phyloP scores from a whole-genome alignment of 2,329 filamentous ascomycete genomes.

The Aspergillus neoniger region DNA sequence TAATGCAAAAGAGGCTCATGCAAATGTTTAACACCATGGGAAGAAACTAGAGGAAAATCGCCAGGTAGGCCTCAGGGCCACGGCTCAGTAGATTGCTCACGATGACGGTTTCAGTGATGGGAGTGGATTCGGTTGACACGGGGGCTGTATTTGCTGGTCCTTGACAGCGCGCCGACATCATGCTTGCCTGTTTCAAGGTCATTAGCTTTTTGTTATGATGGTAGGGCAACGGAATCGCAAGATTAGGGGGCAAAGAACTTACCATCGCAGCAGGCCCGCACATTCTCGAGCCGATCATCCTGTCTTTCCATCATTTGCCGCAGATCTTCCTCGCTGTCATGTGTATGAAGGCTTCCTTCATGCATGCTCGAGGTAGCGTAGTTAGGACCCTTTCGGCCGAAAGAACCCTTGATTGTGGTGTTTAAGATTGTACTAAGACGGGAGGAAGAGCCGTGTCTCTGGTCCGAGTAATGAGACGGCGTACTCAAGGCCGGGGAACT shows the following conservation, averaged over 20 bases:
- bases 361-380: conserved; percentile 40
- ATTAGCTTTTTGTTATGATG: background rate
- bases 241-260: conserved; percentile 45
- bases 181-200: conserved; percentile 64
- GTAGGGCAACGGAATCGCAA: background rate
- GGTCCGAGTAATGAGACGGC: conserved; percentile 34
- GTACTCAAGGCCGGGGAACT: conserved; percentile 39
- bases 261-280: conserved; percentile 97
- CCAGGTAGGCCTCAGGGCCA: conserved; percentile 6
- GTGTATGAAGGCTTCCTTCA: conserved; percentile 45
- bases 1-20: conserved; percentile 7
- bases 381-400: conserved; percentile 48
- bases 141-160: conserved; percentile 45
- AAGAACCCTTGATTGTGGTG: conserved; percentile 51
- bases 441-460: conserved; percentile 48
- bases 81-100: background rate
- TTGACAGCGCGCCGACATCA: conserved; percentile 58
- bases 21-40: conserved; percentile 1
- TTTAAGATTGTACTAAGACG: conserved; percentile 53
- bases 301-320: conserved; percentile 71
- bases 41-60: background rate
- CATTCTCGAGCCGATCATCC: conserved; percentile 83
- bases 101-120: conserved; percentile 29
- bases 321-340: conserved; percentile 81
- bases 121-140: conserved; percentile 41